Percentiles rank a stretch among this genome's conserved stretches.
Evolutionary conservation across 495 filamentous ascomycete species (phyloP).

Genomic region (Talaromyces thailandensis): DNA sequence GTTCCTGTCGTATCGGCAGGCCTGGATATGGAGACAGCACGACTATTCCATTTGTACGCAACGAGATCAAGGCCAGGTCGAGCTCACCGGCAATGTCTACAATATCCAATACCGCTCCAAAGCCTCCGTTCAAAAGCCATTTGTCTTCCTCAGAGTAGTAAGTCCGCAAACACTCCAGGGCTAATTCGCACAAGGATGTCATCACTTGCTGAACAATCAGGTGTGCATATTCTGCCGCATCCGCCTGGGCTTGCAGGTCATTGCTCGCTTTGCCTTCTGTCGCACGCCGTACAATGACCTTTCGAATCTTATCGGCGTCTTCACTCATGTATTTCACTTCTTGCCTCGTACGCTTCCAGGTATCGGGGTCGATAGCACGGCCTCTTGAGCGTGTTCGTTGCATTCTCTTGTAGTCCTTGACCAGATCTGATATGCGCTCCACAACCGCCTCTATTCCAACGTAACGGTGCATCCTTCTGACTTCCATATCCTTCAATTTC

Average conservation of each 20-base stretch:
- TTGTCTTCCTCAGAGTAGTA: conserved; percentile 8
- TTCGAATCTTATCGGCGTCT: neutral
- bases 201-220: conserved; percentile 9
- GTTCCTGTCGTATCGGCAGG: neutral
- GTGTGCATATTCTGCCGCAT: neutral
- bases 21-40: neutral
- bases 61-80: neutral
- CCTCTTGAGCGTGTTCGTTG: neutral
- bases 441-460: neutral
- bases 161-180: conserved; percentile 14
- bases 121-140: conserved; percentile 2
- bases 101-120: neutral
- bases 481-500: neutral
- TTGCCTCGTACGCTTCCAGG: neutral
- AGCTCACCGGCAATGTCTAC: neutral
- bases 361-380: neutral
- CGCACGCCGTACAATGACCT: neutral
- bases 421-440: neutral
- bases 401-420: neutral
- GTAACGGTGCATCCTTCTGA: neutral
- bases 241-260: neutral
- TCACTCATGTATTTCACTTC: neutral
- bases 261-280: neutral
- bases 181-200: conserved; percentile 13
- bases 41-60: neutral